These are phyloP conservation scores for Solanum clarkiae DNA, from an alignment of 257 asterid genomes.

Conservation along the genomic window DNA sequence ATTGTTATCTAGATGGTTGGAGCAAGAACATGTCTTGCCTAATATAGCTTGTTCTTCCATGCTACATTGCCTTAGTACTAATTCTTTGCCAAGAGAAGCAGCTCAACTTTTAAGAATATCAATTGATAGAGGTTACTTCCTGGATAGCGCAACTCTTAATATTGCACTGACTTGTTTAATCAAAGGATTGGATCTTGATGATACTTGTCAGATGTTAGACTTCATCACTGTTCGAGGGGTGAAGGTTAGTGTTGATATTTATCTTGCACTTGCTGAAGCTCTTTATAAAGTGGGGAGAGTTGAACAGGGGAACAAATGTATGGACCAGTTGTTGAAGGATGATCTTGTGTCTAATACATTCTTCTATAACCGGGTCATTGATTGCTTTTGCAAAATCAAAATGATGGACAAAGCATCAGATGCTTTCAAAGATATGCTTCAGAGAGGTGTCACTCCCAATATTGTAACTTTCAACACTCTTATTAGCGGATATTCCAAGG, in stretches of 20 bases:
- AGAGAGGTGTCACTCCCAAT: constrained; percentile 45
- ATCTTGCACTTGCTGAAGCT: constrained; percentile 45
- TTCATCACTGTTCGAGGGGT: constrained; percentile 27
- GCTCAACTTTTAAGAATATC: constrained; percentile 38
- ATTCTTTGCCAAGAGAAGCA: constrained; percentile 32
- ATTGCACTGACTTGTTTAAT: constrained; percentile 47
- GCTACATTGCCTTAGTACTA: constrained; percentile 39
- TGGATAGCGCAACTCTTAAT: constrained; percentile 47
- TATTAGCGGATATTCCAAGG: constrained; percentile 58
- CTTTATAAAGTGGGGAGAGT: constrained; percentile 43
- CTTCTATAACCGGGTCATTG: constrained; percentile 62
- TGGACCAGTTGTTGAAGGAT: constrained; percentile 31
- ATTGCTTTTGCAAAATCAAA: constrained; percentile 72
- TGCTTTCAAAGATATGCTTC: constrained; percentile 41
- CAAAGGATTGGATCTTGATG: constrained; percentile 51
- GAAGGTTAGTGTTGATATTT: constrained; percentile 39
- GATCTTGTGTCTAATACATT: constrained; percentile 36
- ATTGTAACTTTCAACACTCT: constrained; percentile 73
- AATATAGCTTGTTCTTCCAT: constrained; percentile 50
- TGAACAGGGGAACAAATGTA: constrained; percentile 42
- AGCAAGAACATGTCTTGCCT: constrained; percentile 41
- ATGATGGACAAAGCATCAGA: constrained; percentile 51
- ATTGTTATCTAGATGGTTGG: constrained; percentile 43
- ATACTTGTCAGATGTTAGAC: constrained; percentile 51
- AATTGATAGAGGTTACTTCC: constrained; percentile 44